Evolutionary conservation across 768 basidiomycete genomes (phyloP).

Genomic region (Dentipellis sp.): DNA sequence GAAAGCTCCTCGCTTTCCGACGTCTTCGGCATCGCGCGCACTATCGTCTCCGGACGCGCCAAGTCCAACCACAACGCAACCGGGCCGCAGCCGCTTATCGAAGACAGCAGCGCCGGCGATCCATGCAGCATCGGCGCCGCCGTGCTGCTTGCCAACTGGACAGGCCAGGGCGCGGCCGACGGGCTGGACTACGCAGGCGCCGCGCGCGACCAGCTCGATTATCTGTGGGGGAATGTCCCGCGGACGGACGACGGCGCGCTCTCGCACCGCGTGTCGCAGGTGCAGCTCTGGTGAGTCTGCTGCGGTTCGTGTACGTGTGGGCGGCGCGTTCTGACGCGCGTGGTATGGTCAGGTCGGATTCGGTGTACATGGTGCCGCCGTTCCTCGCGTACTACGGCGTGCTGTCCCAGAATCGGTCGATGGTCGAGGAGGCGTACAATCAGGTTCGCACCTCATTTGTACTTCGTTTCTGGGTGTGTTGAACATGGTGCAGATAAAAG

Average conservation of each 20-base stretch:
- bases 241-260: constrained; percentile 69
- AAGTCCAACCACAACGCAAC: constrained; percentile 30
- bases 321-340: background rate
- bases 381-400: constrained; percentile 83
- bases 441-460: constrained; percentile 27
- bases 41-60: constrained; percentile 39
- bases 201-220: constrained; percentile 58
- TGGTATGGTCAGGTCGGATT: constrained; percentile 52
- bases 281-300: constrained; percentile 59
- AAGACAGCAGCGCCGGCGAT: constrained; percentile 60
- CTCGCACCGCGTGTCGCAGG: constrained; percentile 59
- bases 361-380: constrained; percentile 78
- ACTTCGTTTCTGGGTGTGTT: background rate
- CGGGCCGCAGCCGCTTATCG: constrained; percentile 50
- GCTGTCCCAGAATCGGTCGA: constrained; percentile 41
- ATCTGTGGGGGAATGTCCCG: constrained; percentile 45
- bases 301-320: background rate
- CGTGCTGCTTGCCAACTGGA: constrained; percentile 56
- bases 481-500: constrained; percentile 27
- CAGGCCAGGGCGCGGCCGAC: constrained; percentile 35
- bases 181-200: constrained; percentile 41
- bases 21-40: constrained; percentile 45
- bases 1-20: constrained; percentile 32
- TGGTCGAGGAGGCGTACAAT: constrained; percentile 55
- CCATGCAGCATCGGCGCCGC: constrained; percentile 72